A percentile compares a stretch with the other conserved stretches of the same genome.
phyloP scores from a whole-genome alignment of 306 rosid genomes.

The Cucurbita pepo region DNA sequence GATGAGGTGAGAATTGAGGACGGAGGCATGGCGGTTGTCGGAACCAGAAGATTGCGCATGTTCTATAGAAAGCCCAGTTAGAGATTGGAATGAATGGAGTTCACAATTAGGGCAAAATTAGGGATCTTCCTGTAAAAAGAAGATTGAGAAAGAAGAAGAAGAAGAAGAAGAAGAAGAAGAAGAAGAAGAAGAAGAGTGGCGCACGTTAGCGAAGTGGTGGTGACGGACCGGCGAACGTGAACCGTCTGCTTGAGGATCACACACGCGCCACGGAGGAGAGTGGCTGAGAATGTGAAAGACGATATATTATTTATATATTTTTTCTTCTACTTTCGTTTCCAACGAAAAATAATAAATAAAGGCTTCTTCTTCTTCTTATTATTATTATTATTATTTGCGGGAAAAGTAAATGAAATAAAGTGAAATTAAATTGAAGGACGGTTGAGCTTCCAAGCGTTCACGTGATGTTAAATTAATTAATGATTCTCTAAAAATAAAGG shows the following conservation, averaged over 20 bases:
- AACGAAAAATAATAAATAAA: too few relatives aligned
- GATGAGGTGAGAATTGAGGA: slow-evolving; percentile 23
- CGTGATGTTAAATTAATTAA: not conserved
- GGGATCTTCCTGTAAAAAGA: not conserved
- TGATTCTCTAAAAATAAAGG: not conserved
- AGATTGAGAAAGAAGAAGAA: not conserved
- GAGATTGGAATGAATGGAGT: not conserved
- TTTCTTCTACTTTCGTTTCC: not conserved
- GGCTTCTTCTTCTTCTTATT: not conserved
- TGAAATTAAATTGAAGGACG: not conserved
- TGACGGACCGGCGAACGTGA: not conserved
- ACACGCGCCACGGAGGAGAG: slow-evolving; percentile 7
- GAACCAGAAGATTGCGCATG: slow-evolving; percentile 31
- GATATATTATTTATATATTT: not conserved
- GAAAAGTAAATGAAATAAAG: not conserved
- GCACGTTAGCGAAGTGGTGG: slow-evolving; percentile 6
- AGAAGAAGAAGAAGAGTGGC: not conserved
- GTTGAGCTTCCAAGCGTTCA: not conserved
- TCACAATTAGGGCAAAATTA: not conserved
- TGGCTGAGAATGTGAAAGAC: not conserved
- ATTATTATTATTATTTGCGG: not conserved
- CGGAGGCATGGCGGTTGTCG: slow-evolving; percentile 22
- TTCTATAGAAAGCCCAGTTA: slow-evolving; percentile 13
- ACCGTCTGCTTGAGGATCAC: not conserved
- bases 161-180: not conserved